Conservation (phyloP, 2,329 filamentous ascomycete genomes). For the Penicillium sp. region DNA sequence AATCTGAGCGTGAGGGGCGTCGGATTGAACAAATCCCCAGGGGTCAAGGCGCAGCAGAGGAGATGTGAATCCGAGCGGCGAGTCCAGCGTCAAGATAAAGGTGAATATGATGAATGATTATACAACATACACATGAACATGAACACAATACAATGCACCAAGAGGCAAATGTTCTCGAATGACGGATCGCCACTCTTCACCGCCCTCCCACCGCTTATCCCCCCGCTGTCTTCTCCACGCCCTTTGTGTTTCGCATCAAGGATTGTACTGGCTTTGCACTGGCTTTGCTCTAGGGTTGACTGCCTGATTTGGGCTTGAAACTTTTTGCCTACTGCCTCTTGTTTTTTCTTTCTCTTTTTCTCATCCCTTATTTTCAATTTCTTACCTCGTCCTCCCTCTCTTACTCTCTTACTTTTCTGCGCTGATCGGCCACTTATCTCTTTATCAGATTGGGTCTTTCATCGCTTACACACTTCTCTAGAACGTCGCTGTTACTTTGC, state of each 20-base stretch:
- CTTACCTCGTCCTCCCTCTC: background rate
- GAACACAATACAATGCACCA: too few relatives aligned
- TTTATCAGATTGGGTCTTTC: background rate
- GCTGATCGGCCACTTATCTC: background rate
- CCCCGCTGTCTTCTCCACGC: constrained; percentile 10
- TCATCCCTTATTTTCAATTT: background rate
- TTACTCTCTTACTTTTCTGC: constrained; percentile 2
- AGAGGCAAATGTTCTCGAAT: background rate
- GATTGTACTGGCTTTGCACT: background rate
- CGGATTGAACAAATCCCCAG: background rate
- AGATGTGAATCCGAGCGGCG: background rate
- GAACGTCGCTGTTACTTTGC: background rate
- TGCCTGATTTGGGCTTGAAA: constrained; percentile 13
- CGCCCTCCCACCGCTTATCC: constrained; percentile 22
- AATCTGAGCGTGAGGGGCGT: constrained; percentile 12
- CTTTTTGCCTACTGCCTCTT: background rate
- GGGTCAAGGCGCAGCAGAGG: constrained; percentile 7
- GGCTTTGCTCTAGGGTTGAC: background rate
- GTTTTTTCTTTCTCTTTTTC: background rate
- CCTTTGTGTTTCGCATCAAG: background rate
- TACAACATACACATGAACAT: background rate
- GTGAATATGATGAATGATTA: background rate
- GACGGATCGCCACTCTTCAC: constrained; percentile 13
- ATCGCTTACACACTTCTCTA: constrained; percentile 12
- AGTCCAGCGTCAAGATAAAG: background rate